Evolutionary conservation across 768 basidiomycete species (phyloP), one percentile per base, ranked within the genome.

Genomic region (Kwoniella newhampshirensis): DNA sequence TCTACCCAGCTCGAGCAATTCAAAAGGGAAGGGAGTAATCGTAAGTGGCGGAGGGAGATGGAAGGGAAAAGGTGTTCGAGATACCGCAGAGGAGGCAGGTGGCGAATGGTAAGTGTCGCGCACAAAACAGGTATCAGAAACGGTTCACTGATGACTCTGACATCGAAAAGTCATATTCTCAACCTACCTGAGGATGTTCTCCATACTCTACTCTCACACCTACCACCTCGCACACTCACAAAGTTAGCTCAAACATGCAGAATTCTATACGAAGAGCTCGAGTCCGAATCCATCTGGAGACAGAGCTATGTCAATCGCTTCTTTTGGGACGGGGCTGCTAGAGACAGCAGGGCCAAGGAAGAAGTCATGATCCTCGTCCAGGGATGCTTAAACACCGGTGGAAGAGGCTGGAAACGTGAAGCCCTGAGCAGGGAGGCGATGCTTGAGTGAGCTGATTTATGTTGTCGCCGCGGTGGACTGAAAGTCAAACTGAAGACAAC

Each of bases 361-460:
- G 59, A 66, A 21, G 59, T 69, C 15, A 44, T 48, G 41, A 48
- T 69, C 2, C 50, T 72, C 18, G 69, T 68, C 0, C 64, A 66
- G 28, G 54, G 57, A n/a, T 67, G 65, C 40, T 21, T 52, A 30
- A 52, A 56, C 21, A 54, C 7, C n/a, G 60, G 57, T 1, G 64
- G 63, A 12, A 51, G 66, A 23, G 71, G 73, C 18, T 75, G 71
- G 71, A 54, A 61, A 30, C 60, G 53, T 32, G 73, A 75, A 49
- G 58, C 68, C 2, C 32, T 75, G n/a, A 54, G 54, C 12, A 50
- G 73, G 26, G 73, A 75, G 49, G 41, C 60, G 11, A 70, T 75
- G 71, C 23, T 73, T 13, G 67, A 69, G 71, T 72, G 51, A 54
- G 73, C 64, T 17, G n/a, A n/a, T n/a, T n/a, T n/a, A n/a, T n/a